These are phyloP conservation scores for Phytophthora quininea DNA, from an alignment of 352 stramenopile species.

Conservation along the genomic window DNA sequence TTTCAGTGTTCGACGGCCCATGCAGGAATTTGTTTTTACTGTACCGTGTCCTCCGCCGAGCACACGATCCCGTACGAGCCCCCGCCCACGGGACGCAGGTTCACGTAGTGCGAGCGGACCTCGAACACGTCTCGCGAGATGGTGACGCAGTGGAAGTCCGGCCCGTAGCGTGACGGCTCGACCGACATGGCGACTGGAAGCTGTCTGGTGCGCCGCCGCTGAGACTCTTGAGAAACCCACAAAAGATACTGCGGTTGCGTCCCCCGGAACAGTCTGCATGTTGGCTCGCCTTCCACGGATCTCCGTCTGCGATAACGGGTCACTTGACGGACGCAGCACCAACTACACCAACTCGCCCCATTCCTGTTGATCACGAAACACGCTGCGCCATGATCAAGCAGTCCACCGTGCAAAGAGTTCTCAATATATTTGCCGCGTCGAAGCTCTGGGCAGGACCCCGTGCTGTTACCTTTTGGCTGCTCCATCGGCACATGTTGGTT, in stretches of 20 bases:
- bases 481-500: conserved; percentile 3
- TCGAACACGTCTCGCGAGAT: conserved; percentile 85
- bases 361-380: neutral
- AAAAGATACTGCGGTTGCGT: conserved; percentile 26
- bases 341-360: too few species aligned
- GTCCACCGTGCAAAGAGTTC: conserved; percentile 8
- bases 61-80: conserved; percentile 94
- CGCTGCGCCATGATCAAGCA: neutral
- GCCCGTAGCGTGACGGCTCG: conserved; percentile 77
- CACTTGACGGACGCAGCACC: too few species aligned
- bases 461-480: neutral
- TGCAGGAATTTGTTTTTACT: neutral
- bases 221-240: conserved; percentile 40
- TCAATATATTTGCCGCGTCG: conserved; percentile 27
- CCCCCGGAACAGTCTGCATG: neutral
- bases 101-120: conserved; percentile 83
- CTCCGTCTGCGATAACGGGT: too few species aligned
- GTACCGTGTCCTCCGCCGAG: conserved; percentile 90
- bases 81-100: conserved; percentile 75
- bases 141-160: conserved; percentile 83
- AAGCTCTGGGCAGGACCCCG: neutral
- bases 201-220: neutral
- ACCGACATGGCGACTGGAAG: conserved; percentile 50
- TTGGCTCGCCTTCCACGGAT: neutral
- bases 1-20: too few species aligned